A percentile compares a stretch with the other conserved stretches of the same genome.
Conservation (phyloP, 495 filamentous ascomycete species). For the Penicillium chermesinum region DNA sequence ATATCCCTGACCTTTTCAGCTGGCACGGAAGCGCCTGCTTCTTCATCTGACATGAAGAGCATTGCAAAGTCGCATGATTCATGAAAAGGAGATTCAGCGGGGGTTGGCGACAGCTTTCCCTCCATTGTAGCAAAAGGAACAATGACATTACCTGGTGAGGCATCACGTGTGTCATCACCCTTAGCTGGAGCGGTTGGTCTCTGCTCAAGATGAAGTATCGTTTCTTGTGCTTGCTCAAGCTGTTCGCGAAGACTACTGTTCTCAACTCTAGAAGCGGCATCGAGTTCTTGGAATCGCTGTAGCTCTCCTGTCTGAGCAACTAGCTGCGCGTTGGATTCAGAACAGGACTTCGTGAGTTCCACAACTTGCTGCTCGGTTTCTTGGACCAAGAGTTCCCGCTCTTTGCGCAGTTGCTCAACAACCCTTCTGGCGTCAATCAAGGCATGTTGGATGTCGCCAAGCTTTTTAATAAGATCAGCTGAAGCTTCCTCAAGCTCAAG, state of each 20-base stretch:
- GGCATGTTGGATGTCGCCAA: constrained; percentile 16
- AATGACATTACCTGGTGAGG: neutral
- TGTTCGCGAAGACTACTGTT: constrained; percentile 16
- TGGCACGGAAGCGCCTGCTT: constrained; percentile 2
- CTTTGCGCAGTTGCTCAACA: constrained; percentile 1
- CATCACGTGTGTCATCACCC: neutral
- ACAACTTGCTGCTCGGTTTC: constrained; percentile 5
- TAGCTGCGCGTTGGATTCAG: constrained; percentile 12
- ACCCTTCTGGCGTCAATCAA: constrained; percentile 23
- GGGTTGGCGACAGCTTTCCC: neutral
- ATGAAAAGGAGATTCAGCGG: constrained; percentile 8
- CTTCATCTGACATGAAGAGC: constrained; percentile 24
- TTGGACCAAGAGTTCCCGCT: neutral
- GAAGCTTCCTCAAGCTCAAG: constrained; percentile 12
- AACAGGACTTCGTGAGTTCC: constrained; percentile 12
- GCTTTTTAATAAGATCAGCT: constrained; percentile 9
- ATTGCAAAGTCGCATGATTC: constrained; percentile 29
- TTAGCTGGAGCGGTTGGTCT: neutral
- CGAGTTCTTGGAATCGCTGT: constrained; percentile 16
- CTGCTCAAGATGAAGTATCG: constrained; percentile 13
- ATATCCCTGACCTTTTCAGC: neutral
- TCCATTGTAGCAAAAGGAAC: constrained; percentile 13
- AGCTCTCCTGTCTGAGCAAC: constrained; percentile 19
- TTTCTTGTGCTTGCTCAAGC: constrained; percentile 22
- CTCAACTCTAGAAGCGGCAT: constrained; percentile 13